phyloP scores from a whole-genome alignment of 2,329 filamentous ascomycete species.

The Calonectria honghensis region DNA sequence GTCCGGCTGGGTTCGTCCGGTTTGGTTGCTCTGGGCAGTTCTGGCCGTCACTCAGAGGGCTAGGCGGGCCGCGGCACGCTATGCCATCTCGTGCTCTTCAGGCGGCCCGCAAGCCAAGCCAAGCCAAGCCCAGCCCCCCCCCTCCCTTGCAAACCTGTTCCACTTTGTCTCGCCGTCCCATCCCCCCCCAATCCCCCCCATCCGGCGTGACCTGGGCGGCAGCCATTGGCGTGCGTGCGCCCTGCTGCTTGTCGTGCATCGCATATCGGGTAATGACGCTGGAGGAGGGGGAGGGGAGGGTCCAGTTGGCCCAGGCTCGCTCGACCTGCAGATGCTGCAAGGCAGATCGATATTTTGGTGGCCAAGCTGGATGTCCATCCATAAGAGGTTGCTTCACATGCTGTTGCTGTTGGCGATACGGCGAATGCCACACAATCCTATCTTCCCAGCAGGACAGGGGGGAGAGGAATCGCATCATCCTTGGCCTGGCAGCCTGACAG shows the following conservation, averaged over 20 bases:
- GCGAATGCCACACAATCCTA: conserved; percentile 5
- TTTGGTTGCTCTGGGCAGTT: neutral
- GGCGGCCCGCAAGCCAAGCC: conserved; percentile 30
- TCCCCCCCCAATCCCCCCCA: neutral
- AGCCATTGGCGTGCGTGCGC: conserved; percentile 18
- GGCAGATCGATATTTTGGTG: conserved; percentile 36
- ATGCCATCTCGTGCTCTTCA: conserved; percentile 17
- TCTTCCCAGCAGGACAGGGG: neutral
- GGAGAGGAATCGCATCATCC: neutral
- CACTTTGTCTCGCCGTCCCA: conserved; percentile 6
- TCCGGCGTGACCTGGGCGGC: conserved; percentile 37
- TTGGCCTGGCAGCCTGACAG: neutral
- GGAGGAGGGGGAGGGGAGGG: conserved; percentile 20
- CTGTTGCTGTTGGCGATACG: neutral
- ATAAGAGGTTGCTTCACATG: conserved; percentile 30
- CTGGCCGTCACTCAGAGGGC: neutral
- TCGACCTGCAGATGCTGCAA: conserved; percentile 38
- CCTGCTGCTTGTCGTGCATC: conserved; percentile 38
- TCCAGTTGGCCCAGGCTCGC: conserved; percentile 15
- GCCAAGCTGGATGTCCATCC: conserved; percentile 18
- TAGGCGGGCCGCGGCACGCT: conserved; percentile 15
- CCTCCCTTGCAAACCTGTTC: conserved; percentile 28
- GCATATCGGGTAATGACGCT: conserved; percentile 13
- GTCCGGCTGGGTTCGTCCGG: neutral
- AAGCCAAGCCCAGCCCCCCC: conserved; percentile 24